Percentiles rank a stretch among this genome's conserved stretches.
Conservation (phyloP, 2,329 filamentous ascomycete genomes). For the Cercospora sojina region DNA sequence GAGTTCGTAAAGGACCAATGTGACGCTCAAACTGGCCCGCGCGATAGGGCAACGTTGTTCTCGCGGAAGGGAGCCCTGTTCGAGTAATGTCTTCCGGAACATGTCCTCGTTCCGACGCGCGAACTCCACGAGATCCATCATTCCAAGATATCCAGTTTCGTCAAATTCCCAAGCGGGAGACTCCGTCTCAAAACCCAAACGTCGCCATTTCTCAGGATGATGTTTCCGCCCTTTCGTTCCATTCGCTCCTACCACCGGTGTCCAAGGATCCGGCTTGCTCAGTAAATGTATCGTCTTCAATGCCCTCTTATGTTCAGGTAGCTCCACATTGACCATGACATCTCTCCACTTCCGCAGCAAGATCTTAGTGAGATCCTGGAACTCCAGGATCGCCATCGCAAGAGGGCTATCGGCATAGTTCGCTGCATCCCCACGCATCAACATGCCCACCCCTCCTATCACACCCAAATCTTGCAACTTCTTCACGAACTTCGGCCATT, state of each 20-base stretch:
- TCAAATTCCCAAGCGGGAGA: constrained; percentile 84
- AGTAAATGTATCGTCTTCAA: constrained; percentile 79
- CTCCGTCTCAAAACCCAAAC: constrained; percentile 88
- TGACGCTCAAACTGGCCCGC: constrained; percentile 80
- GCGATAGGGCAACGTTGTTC: constrained; percentile 82
- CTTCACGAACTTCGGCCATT: constrained; percentile 97
- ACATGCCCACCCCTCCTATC: constrained; percentile 81
- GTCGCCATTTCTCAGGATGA: constrained; percentile 88
- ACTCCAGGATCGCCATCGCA: constrained; percentile 85
- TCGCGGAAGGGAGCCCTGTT: constrained; percentile 73
- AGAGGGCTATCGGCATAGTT: constrained; percentile 88
- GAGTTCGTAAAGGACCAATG: constrained; percentile 86
- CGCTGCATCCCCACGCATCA: constrained; percentile 92
- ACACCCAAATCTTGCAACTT: constrained; percentile 87
- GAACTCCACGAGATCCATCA: constrained; percentile 97
- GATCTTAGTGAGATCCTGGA: constrained; percentile 66
- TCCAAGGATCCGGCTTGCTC: constrained; percentile 55
- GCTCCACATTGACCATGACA: constrained; percentile 78
- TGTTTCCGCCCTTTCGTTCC: constrained; percentile 57
- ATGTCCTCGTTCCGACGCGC: constrained; percentile 87
- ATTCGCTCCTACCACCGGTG: constrained; percentile 39
- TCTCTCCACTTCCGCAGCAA: constrained; percentile 74
- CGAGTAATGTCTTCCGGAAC: constrained; percentile 86
- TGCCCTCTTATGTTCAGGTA: constrained; percentile 81
- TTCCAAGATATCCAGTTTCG: constrained; percentile 80